Percentiles rank a stretch among this genome's conserved stretches.
These are phyloP conservation scores for Tetracladium setigerum DNA, from an alignment of 495 filamentous ascomycete genomes.

Conservation along the genomic window DNA sequence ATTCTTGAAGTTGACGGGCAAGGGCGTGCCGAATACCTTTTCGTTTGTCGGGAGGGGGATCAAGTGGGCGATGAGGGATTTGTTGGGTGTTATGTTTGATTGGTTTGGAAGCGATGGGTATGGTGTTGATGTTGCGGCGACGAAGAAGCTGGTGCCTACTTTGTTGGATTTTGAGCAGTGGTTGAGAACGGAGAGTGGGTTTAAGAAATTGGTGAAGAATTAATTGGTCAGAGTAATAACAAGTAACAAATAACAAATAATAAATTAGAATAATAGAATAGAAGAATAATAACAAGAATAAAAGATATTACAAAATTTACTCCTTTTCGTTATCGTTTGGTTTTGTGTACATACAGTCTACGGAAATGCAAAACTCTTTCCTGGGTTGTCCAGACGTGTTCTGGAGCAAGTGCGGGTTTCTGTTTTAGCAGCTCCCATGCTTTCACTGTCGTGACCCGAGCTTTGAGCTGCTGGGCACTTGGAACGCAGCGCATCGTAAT, in stretches of 20 bases:
- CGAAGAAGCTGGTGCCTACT: constrained; percentile 28
- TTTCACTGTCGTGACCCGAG: constrained; percentile 30
- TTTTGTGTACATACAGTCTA: constrained; percentile 3
- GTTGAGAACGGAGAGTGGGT: constrained; percentile 30
- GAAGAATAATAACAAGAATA: too few species aligned
- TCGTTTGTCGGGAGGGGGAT: constrained; percentile 31
- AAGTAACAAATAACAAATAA: too few species aligned
- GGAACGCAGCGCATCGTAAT: constrained; percentile 18
- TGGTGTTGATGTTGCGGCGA: constrained; percentile 30
- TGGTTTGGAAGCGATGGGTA: constrained; percentile 41
- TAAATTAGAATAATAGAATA: too few species aligned
- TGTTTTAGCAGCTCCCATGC: constrained; percentile 43
- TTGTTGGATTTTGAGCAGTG: constrained; percentile 35
- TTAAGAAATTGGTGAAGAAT: constrained; percentile 16
- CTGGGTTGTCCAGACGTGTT: constrained; percentile 40
- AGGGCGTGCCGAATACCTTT: constrained; percentile 29
- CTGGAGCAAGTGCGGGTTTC: constrained; percentile 37
- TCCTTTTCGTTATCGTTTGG: background rate
- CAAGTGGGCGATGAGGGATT: constrained; percentile 27
- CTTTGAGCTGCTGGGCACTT: constrained; percentile 21
- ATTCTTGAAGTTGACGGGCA: constrained; percentile 31
- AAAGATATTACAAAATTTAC: too few species aligned
- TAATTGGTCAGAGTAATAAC: too few species aligned
- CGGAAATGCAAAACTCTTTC: too few species aligned
- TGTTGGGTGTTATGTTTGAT: constrained; percentile 35